phyloP scores from a whole-genome alignment of 2,329 filamentous ascomycete genomes.

The Sphaerostilbella broomeana region DNA sequence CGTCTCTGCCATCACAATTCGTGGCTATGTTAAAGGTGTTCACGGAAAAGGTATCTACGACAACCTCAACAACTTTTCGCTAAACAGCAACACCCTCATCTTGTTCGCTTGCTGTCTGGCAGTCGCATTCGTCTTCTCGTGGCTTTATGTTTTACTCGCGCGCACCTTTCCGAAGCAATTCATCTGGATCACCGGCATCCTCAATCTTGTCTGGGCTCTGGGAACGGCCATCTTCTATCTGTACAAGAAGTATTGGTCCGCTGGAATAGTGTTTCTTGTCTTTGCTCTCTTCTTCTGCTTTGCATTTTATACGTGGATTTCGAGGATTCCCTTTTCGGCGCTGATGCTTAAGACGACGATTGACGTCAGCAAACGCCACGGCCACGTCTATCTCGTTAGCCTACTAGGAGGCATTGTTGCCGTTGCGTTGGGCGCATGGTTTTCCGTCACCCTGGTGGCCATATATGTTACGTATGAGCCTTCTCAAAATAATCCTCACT shows the following conservation, averaged over 20 bases:
- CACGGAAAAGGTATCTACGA: constrained; percentile 70
- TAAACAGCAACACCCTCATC: constrained; percentile 79
- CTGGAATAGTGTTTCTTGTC: constrained; percentile 79
- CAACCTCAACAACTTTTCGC: constrained; percentile 54
- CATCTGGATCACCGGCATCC: constrained; percentile 85
- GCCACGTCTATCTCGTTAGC: constrained; percentile 81
- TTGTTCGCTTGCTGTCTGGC: constrained; percentile 74
- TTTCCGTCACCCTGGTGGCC: constrained; percentile 75
- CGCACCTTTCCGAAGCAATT: constrained; percentile 80
- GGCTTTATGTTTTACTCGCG: constrained; percentile 67
- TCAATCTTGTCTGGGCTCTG: constrained; percentile 80
- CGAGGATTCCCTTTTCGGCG: constrained; percentile 82
- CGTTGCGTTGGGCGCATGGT: constrained; percentile 76
- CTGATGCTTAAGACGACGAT: constrained; percentile 84
- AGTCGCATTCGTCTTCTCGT: constrained; percentile 68
- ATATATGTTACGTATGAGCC: constrained; percentile 83
- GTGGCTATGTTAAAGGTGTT: constrained; percentile 60
- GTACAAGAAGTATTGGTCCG: constrained; percentile 66
- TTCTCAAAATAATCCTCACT: constrained; percentile 43
- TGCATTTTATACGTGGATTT: constrained; percentile 78
- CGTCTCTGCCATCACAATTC: constrained; percentile 68
- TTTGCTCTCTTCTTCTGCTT: constrained; percentile 40
- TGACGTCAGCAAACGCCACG: constrained; percentile 74
- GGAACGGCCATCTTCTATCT: constrained; percentile 85
- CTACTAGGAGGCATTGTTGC: constrained; percentile 73